Conservation (phyloP, 306 rosid genomes). For the Luffa aegyptiaca region DNA sequence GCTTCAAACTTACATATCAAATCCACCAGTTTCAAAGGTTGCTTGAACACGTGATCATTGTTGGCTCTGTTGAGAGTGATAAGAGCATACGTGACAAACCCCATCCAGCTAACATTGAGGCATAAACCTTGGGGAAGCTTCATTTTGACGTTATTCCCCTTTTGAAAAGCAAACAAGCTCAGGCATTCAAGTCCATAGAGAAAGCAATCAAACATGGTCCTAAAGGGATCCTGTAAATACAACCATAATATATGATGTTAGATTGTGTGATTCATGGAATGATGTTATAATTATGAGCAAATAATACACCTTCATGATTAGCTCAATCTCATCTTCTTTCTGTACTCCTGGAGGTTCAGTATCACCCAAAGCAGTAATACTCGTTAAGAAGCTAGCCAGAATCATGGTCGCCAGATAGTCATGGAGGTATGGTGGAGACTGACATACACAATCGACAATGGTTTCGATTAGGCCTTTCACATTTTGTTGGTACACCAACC, state of each 20-base stretch:
- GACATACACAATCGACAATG: not conserved
- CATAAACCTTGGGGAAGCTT: not conserved
- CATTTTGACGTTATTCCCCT: not conserved
- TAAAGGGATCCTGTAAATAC: not conserved
- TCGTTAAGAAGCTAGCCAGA: not conserved
- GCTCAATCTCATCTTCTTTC: not conserved
- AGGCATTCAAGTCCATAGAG: not conserved
- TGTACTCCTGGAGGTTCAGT: too few species aligned
- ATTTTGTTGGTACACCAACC: not conserved
- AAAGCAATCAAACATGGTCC: not conserved
- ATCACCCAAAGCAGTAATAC: not conserved
- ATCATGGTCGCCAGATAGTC: not conserved
- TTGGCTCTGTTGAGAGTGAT: not conserved
- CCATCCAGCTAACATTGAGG: not conserved
- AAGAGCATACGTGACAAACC: not conserved
- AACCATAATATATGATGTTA: too few species aligned
- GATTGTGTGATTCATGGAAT: too few species aligned
- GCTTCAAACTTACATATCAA: not conserved
- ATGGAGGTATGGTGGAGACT: not conserved
- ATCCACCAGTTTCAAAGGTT: not conserved
- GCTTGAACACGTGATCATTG: not conserved
- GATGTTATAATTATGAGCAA: too few species aligned
- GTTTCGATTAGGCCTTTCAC: not conserved
- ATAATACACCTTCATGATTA: not conserved
- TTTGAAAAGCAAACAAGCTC: not conserved